These are phyloP conservation scores for Nitzschia sp. DNA, from an alignment of 108 stramenopile species.

Conservation along the genomic window DNA sequence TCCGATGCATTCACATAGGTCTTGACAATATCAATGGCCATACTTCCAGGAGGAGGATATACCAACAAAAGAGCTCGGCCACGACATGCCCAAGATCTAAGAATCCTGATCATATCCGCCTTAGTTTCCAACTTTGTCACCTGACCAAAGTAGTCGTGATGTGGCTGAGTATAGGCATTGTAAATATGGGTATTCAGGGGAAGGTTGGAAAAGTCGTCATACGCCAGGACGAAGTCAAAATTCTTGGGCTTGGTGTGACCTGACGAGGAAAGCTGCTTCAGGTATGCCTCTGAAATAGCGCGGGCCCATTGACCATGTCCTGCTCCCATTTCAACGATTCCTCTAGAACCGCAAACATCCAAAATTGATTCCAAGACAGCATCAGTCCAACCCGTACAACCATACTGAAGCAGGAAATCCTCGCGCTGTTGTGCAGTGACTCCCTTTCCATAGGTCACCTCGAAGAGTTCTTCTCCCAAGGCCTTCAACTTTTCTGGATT, in stretches of 20 bases:
- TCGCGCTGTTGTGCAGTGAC: conserved; percentile 69
- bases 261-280: not conserved
- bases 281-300: conserved; percentile 48
- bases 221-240: conserved; percentile 70
- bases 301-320: conserved; percentile 85
- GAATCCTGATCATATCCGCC: conserved; percentile 31
- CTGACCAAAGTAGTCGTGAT: conserved; percentile 67
- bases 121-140: conserved; percentile 47
- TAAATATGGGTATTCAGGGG: conserved; percentile 71
- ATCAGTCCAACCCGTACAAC: conserved; percentile 74
- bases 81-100: conserved; percentile 55
- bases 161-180: conserved; percentile 64
- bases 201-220: conserved; percentile 62
- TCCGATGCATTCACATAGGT: conserved; percentile 45
- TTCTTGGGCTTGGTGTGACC: conserved; percentile 24
- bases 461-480: conserved; percentile 33
- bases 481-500: conserved; percentile 42
- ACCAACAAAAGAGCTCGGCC: conserved; percentile 74
- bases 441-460: conserved; percentile 67
- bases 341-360: conserved; percentile 45
- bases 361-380: conserved; percentile 47
- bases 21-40: conserved; percentile 66
- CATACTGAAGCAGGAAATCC: conserved; percentile 72
- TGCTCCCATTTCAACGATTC: conserved; percentile 82
- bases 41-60: conserved; percentile 72